These are phyloP conservation scores for Vitis amurensis DNA, from an alignment of 164 flowering plant species.

Conservation along the genomic window DNA sequence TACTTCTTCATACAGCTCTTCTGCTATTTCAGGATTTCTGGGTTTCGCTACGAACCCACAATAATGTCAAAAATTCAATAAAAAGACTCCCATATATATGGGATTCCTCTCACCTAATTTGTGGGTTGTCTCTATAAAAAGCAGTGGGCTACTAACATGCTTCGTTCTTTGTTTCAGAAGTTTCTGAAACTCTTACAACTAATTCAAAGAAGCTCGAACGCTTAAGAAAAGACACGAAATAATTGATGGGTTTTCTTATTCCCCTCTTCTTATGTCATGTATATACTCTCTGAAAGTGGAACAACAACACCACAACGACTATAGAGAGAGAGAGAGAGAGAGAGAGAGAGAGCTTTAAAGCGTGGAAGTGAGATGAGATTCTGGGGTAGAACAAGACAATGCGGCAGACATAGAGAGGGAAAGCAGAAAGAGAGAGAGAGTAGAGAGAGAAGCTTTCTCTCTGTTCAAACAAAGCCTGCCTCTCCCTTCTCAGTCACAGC, in stretches of 20 bases:
- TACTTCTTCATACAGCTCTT: constrained; percentile 57
- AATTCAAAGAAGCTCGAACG: neutral
- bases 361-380: constrained; percentile 39
- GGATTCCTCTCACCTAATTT: constrained; percentile 4
- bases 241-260: constrained; percentile 13
- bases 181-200: neutral
- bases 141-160: neutral
- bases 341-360: constrained; percentile 27
- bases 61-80: constrained; percentile 7
- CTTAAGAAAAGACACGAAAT: constrained; percentile 8
- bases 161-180: neutral
- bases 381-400: constrained; percentile 50
- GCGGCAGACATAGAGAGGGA: constrained; percentile 36
- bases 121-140: neutral
- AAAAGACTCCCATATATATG: neutral
- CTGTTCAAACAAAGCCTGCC: constrained; percentile 33
- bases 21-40: constrained; percentile 6
- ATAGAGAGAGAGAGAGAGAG: constrained; percentile 23
- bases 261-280: constrained; percentile 11
- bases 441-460: constrained; percentile 18
- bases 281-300: constrained; percentile 9
- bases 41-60: constrained; percentile 17
- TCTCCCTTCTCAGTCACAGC: constrained; percentile 61
- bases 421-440: constrained; percentile 23
- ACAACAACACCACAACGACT: constrained; percentile 13